Base-by-base conservation (phyloP, 768 basidiomycete species). In the Lactifluus hygrophoroides region DNA sequence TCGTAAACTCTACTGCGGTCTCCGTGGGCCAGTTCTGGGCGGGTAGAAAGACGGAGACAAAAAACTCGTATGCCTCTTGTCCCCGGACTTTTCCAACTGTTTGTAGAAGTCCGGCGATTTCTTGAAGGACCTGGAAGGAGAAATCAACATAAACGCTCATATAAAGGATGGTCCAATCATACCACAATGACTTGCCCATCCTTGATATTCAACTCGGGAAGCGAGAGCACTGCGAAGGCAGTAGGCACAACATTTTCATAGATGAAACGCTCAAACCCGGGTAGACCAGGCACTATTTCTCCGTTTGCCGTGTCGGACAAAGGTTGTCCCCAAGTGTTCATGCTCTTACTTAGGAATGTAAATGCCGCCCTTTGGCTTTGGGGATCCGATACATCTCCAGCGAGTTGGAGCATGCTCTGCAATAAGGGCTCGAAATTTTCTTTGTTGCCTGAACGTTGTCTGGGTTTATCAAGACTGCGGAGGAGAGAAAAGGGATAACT, bases 191-290 rank as follows among this genome's bases (percentile, higher is more conserved):
- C 83, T 66, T 93, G 90, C 2, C 90, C 92, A 67, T 96, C 93
- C 68, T 90, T 90, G 64, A 87, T 75, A 67, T 94, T 94, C 69
- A 96, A 90, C 40, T 85, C 81, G 0, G 87, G 83, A 9, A 79
- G 75, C 11, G 89, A 85, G 1, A 92, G 82, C 4, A 97, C 82
- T 8, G 83, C 79, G 70, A 99, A 96, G 23, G 85, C 86, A 2
- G 83, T 74, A 11, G 92, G 90, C 51, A 98, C 75, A 34, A 95
- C 72, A 13, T 85, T 81, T 61, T 94, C 88, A 66, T 98, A 98
- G 30, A 95, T 80, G 69, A 94, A 94, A 14, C 82, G 80, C 64
- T 97, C 94, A 64, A 96, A 97, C 0, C 95, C 94, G 11, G 93
- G 92, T 44, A 98, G 71, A 11, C 76, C 51, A 1, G 65, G 54